Evolutionary conservation across 495 filamentous ascomycete species (phyloP).

Genomic region (Hyaloscypha hepaticicola): DNA sequence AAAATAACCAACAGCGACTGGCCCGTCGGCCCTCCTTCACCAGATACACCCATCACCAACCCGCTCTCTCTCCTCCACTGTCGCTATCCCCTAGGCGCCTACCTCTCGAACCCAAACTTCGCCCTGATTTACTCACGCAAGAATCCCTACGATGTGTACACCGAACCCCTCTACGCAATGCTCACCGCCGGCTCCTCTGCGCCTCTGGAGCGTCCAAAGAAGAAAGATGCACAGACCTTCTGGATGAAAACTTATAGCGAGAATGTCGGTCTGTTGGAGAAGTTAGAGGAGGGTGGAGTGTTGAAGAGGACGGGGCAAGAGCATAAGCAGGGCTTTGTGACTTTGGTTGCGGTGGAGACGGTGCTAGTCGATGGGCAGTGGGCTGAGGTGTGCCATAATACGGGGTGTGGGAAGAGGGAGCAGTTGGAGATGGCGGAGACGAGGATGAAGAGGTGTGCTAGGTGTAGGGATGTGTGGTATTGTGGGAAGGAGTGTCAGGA

Average conservation of each 20-base stretch:
- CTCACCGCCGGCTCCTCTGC: slow-evolving; percentile 68
- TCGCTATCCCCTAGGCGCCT: slow-evolving; percentile 66
- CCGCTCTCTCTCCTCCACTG: slow-evolving; percentile 50
- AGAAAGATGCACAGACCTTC: slow-evolving; percentile 67
- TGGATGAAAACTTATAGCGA: slow-evolving; percentile 73
- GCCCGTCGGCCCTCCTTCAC: background rate
- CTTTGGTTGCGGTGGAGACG: slow-evolving; percentile 56
- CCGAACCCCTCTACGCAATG: slow-evolving; percentile 66
- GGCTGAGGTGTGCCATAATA: slow-evolving; percentile 68
- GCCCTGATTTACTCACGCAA: slow-evolving; percentile 57
- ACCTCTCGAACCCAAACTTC: slow-evolving; percentile 61
- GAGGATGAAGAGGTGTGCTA: slow-evolving; percentile 63
- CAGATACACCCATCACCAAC: slow-evolving; percentile 11
- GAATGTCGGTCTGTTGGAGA: slow-evolving; percentile 59
- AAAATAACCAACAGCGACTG: background rate
- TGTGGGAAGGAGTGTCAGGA: slow-evolving; percentile 26
- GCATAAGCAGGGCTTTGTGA: slow-evolving; percentile 66
- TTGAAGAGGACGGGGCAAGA: slow-evolving; percentile 63
- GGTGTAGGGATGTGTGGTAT: slow-evolving; percentile 35
- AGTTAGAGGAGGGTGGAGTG: slow-evolving; percentile 65
- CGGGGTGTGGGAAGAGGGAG: slow-evolving; percentile 13
- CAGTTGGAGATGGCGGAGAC: background rate
- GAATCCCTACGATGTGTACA: slow-evolving; percentile 56
- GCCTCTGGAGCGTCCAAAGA: slow-evolving; percentile 65
- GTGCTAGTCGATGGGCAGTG: slow-evolving; percentile 59